Evolutionary conservation across 805 yeast genomes (phyloP).

Genomic region (Sungouiella thailandica): DNA sequence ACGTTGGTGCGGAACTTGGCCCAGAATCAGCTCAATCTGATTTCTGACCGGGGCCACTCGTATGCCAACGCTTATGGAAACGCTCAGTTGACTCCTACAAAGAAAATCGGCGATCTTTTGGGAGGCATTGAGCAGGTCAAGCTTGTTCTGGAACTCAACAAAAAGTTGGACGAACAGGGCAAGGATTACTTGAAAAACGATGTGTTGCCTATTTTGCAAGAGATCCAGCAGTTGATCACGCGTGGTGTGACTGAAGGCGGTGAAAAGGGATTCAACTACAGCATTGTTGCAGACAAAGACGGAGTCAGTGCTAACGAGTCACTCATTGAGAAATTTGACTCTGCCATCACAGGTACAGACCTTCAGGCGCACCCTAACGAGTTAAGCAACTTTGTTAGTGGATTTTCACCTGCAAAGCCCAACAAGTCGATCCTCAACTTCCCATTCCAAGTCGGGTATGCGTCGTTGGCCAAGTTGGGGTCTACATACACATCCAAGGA

Average conservation of each 20-base stretch:
- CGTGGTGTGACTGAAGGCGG: slow-evolving; percentile 18
- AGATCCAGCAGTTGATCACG: slow-evolving; percentile 43
- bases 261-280: slow-evolving; percentile 40
- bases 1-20: slow-evolving; percentile 69
- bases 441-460: slow-evolving; percentile 86
- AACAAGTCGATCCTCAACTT: slow-evolving; percentile 51
- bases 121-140: slow-evolving; percentile 76
- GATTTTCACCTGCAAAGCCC: slow-evolving; percentile 14
- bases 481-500: slow-evolving; percentile 64
- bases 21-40: slow-evolving; percentile 69
- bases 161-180: slow-evolving; percentile 39
- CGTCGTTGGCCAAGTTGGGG: slow-evolving; percentile 65
- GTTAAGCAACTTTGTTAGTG: slow-evolving; percentile 12
- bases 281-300: slow-evolving; percentile 54
- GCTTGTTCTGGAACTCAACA: slow-evolving; percentile 58
- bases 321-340: slow-evolving; percentile 27
- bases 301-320: slow-evolving; percentile 32
- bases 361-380: slow-evolving; percentile 7
- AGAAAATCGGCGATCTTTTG: slow-evolving; percentile 56
- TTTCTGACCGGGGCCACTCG: slow-evolving; percentile 85
- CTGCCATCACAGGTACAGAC: slow-evolving; percentile 5
- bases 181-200: slow-evolving; percentile 36
- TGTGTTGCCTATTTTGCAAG: slow-evolving; percentile 59
- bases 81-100: slow-evolving; percentile 56
- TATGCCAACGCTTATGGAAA: slow-evolving; percentile 69